A percentile compares a stretch with the other conserved stretches of the same genome.
Conservation (phyloP, 1,139 yeast species). For the Insectozyma bohioensis region DNA sequence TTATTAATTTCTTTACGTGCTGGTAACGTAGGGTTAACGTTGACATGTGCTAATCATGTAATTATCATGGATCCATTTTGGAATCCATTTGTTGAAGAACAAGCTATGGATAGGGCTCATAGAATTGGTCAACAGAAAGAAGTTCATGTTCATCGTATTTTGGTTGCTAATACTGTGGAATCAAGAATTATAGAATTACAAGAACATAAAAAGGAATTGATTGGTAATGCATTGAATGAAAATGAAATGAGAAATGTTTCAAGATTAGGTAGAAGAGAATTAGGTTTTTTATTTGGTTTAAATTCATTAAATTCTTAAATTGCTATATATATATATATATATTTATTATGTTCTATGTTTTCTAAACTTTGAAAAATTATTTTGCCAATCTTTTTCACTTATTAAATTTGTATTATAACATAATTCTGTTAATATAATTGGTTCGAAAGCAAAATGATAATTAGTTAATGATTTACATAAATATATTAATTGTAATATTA, state of each 20-base stretch:
- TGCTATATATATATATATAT: conserved; percentile 1
- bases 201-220: conserved; percentile 67
- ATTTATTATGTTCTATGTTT: conserved; percentile 25
- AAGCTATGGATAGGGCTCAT: conserved; percentile 94
- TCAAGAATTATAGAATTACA: conserved; percentile 82
- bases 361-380: conserved; percentile 37
- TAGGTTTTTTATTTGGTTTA: conserved; percentile 78
- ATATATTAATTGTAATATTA: conserved; percentile 71
- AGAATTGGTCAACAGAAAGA: conserved; percentile 84
- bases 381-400: conserved; percentile 35
- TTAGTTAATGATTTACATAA: conserved; percentile 74
- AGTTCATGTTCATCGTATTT: conserved; percentile 71
- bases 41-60: conserved; percentile 92
- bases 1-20: conserved; percentile 80
- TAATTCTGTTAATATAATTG: conserved; percentile 41
- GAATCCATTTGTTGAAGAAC: conserved; percentile 96
- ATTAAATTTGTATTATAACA: conserved; percentile 25
- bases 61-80: conserved; percentile 91
- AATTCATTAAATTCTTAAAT: conserved; percentile 24
- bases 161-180: conserved; percentile 71
- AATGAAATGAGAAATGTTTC: conserved; percentile 65
- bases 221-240: conserved; percentile 77
- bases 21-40: conserved; percentile 89
- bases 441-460: conserved; percentile 66
- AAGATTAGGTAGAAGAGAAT: conserved; percentile 65